Percentiles rank a stretch among this genome's conserved stretches.
These are phyloP conservation scores for Terfezia boudieri DNA, from an alignment of 495 filamentous ascomycete genomes.

Conservation along the genomic window DNA sequence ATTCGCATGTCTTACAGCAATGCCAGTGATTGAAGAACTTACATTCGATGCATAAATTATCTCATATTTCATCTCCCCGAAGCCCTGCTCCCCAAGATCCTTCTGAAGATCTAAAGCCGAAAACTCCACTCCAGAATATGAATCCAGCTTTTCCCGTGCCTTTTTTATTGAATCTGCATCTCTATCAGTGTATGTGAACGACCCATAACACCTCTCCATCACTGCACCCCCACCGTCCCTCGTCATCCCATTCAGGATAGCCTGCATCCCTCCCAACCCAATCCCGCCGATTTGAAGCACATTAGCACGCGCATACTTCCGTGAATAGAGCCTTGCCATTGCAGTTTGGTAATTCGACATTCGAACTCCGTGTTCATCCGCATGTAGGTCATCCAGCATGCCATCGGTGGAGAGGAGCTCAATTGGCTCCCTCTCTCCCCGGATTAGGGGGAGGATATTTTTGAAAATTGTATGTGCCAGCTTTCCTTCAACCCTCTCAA, in stretches of 20 bases:
- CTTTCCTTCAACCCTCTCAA: too few species aligned
- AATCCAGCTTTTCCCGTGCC: neutral
- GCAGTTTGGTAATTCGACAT: too few species aligned
- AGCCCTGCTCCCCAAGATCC: neutral
- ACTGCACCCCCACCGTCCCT: neutral
- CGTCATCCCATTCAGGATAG: neutral
- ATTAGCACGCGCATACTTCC: neutral
- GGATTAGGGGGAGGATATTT: too few species aligned
- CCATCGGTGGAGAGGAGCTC: too few species aligned
- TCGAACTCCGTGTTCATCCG: too few species aligned
- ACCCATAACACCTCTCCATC: neutral
- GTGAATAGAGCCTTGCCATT: neutral
- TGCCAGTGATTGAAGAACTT: neutral
- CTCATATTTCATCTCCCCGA: neutral
- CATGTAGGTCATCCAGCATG: too few species aligned
- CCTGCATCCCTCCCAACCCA: neutral
- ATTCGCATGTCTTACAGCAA: neutral
- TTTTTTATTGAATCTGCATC: neutral
- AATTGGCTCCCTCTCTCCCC: too few species aligned
- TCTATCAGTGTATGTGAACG: neutral
- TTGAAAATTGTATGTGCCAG: too few species aligned
- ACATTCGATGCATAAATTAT: neutral
- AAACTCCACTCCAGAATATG: neutral
- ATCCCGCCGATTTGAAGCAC: neutral
- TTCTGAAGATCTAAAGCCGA: neutral